A percentile compares a stretch with the other conserved stretches of the same genome.
Evolutionary conservation across 2,329 filamentous ascomycete genomes (phyloP).

Genomic region (Tympanopsis confertula): DNA sequence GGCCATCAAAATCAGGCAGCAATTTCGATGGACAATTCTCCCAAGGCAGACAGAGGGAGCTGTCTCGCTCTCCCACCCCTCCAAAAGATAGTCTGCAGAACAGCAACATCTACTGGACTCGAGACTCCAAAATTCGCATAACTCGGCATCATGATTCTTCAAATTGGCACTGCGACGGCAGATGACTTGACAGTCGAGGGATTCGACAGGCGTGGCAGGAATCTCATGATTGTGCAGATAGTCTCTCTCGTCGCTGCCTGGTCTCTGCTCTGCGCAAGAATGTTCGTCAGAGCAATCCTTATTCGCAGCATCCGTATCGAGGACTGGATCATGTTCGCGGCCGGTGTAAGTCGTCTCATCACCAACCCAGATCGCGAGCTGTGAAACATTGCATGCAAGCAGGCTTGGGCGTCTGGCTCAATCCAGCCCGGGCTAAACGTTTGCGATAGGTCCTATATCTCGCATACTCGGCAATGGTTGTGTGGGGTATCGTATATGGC

Average conservation of each 20-base stretch:
- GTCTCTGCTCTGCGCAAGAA: conserved; percentile 24
- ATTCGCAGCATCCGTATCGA: conserved; percentile 29
- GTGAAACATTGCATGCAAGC: background rate
- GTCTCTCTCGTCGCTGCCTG: conserved; percentile 21
- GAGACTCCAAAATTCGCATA: too few species aligned
- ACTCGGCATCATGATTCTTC: too few species aligned
- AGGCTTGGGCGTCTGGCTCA: background rate
- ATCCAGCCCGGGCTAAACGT: background rate
- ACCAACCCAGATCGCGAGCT: background rate
- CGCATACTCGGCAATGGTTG: conserved; percentile 15
- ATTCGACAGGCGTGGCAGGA: conserved; percentile 11
- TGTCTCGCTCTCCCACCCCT: too few species aligned
- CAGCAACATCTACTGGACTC: too few species aligned
- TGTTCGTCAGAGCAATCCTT: conserved; percentile 29
- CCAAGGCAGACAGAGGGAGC: too few species aligned
- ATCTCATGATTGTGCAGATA: conserved; percentile 9
- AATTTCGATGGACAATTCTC: too few species aligned
- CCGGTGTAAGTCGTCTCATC: conserved; percentile 22
- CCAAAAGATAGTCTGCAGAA: too few species aligned
- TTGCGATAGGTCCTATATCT: conserved; percentile 19
- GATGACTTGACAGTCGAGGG: too few species aligned
- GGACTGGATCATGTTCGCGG: conserved; percentile 32
- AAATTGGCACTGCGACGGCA: too few species aligned
- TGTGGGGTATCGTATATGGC: conserved; percentile 16
- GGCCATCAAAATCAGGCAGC: too few species aligned